phyloP scores from a whole-genome alignment of 1,284 basidiomycete genomes.

The Microbotryum saponariae region DNA sequence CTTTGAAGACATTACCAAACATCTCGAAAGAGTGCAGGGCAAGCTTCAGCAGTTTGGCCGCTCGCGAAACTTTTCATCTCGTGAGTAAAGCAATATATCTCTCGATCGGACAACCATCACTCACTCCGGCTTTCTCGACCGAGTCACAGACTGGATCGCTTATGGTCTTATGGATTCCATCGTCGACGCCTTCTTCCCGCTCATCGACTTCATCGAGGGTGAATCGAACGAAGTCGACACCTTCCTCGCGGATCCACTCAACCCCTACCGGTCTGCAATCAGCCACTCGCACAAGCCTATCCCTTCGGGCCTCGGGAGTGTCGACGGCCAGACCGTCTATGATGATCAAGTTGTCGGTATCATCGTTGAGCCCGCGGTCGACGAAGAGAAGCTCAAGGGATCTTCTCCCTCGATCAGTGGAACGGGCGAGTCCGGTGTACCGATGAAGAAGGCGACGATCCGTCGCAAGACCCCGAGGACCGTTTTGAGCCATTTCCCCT shows the following conservation, averaged over 20 bases:
- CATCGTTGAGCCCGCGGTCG: constrained; percentile 24
- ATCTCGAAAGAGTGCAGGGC: constrained; percentile 69
- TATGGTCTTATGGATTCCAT: constrained; percentile 89
- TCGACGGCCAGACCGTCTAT: constrained; percentile 21
- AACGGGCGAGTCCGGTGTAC: not conserved
- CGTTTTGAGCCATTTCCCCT: constrained; percentile 5
- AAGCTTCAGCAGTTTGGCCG: constrained; percentile 53
- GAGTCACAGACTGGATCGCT: constrained; percentile 75
- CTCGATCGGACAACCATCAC: constrained; percentile 23
- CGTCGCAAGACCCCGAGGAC: constrained; percentile 5
- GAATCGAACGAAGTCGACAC: constrained; percentile 74
- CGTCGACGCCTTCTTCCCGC: constrained; percentile 87
- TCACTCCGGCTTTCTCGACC: not conserved
- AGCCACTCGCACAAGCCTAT: constrained; percentile 3
- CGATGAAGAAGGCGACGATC: constrained; percentile 22
- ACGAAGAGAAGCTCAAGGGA: constrained; percentile 33
- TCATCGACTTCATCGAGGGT: constrained; percentile 71
- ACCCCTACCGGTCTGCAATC: not conserved
- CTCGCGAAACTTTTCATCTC: constrained; percentile 55
- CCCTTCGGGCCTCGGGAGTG: constrained; percentile 15
- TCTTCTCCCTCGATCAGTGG: constrained; percentile 1
- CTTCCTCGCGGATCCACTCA: constrained; percentile 50
- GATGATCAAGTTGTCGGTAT: constrained; percentile 28
- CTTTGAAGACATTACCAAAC: constrained; percentile 83
- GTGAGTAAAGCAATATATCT: constrained; percentile 43